Evolutionary conservation across 345 rosid species (phyloP).

Genomic region (Dipteronia sinensis): DNA sequence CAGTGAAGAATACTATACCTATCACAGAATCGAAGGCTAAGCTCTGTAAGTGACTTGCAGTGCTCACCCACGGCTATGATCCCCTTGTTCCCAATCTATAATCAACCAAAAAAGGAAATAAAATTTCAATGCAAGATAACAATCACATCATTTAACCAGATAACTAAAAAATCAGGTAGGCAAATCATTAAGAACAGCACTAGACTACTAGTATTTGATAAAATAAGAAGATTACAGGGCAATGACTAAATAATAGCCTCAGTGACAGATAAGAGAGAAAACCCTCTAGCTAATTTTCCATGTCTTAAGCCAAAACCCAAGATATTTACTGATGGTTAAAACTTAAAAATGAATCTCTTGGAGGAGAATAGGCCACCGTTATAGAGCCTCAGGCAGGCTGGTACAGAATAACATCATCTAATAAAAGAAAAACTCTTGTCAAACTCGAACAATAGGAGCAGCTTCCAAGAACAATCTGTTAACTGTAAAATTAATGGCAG

Average conservation of each 20-base stretch:
- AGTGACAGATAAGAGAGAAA: neutral
- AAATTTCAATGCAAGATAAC: neutral
- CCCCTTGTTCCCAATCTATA: constrained; percentile 82
- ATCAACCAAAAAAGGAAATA: constrained; percentile 3
- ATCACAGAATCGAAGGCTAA: constrained; percentile 86
- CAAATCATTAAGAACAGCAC: neutral
- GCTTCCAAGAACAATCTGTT: neutral
- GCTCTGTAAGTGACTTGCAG: constrained; percentile 75
- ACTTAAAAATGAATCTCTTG: neutral
- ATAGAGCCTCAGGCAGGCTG: neutral
- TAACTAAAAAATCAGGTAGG: neutral
- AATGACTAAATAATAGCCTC: neutral
- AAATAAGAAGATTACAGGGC: neutral
- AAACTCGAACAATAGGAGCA: neutral
- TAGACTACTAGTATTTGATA: neutral
- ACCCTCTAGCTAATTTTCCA: neutral
- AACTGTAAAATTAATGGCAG: neutral
- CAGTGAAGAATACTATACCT: constrained; percentile 45
- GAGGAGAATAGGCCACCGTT: neutral
- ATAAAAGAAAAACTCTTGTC: neutral
- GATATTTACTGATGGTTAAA: neutral
- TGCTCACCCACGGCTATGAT: constrained; percentile 75
- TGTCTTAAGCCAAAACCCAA: neutral
- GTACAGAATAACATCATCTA: neutral
- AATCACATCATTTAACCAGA: neutral